These are phyloP conservation scores for Calonectria pseudoreteaudii DNA, from an alignment of 2,329 filamentous ascomycete genomes.

Conservation along the genomic window DNA sequence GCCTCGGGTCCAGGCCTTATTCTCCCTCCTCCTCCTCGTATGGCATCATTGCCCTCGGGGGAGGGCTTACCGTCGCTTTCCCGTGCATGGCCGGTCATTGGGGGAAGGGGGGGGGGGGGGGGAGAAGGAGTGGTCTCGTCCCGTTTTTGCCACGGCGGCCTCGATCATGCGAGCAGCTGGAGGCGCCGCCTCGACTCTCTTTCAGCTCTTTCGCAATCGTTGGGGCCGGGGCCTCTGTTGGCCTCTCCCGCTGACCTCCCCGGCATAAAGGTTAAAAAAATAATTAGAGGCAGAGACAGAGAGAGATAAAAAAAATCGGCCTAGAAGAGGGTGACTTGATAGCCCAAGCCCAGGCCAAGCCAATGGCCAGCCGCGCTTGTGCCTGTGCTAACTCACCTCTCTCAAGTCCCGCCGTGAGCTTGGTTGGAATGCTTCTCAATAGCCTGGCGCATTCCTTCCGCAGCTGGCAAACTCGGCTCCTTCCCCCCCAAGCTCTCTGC, in stretches of 20 bases:
- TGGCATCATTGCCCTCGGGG: neutral
- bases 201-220: neutral
- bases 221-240: neutral
- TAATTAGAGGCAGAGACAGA: too few relatives aligned
- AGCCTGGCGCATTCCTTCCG: constrained; percentile 45
- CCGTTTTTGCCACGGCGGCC: constrained; percentile 12
- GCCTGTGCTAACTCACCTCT: neutral
- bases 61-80: neutral
- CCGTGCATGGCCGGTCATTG: neutral
- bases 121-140: too few relatives aligned
- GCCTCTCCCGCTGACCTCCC: neutral
- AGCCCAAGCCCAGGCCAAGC: too few relatives aligned
- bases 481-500: too few relatives aligned
- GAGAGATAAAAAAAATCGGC: too few relatives aligned
- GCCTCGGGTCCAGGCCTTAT: neutral
- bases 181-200: constrained; percentile 10
- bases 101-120: too few relatives aligned
- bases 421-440: constrained; percentile 46
- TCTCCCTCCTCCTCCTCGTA: neutral
- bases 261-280: neutral
- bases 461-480: constrained; percentile 32
- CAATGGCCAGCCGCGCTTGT: neutral
- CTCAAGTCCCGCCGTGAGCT: constrained; percentile 7
- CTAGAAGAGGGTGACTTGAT: too few relatives aligned
- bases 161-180: constrained; percentile 1